Evolutionary conservation across 106 monocot species (phyloP).

Genomic region (Posidonia australis): DNA sequence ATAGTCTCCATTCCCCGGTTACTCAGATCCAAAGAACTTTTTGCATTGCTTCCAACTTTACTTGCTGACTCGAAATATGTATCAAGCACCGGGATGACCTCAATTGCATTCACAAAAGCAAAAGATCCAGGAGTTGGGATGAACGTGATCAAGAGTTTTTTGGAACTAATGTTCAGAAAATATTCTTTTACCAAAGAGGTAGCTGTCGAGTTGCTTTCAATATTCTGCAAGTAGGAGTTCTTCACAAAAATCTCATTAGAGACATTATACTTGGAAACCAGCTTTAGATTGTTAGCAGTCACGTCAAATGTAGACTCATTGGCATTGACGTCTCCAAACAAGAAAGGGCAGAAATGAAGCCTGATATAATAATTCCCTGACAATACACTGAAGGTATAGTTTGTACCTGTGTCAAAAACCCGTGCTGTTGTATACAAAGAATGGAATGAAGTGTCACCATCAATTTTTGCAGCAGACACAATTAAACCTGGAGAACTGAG

Average conservation of each 20-base stretch:
- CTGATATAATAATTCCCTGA: slow-evolving; percentile 53
- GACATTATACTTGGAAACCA: slow-evolving; percentile 57
- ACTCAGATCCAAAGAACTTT: slow-evolving; percentile 7
- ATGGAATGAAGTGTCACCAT: slow-evolving; percentile 3
- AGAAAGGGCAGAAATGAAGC: slow-evolving; percentile 62
- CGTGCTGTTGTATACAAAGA: slow-evolving; percentile 42
- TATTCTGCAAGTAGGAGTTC: slow-evolving; percentile 10
- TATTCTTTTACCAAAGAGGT: slow-evolving; percentile 65
- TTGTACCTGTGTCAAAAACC: slow-evolving; percentile 37
- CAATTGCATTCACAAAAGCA: slow-evolving; percentile 75
- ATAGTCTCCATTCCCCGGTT: slow-evolving; percentile 65
- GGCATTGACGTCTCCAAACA: slow-evolving; percentile 22
- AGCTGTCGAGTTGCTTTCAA: slow-evolving; percentile 19
- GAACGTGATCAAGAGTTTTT: slow-evolving; percentile 34
- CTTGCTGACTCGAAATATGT: slow-evolving; percentile 21
- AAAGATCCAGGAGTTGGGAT: slow-evolving; percentile 38
- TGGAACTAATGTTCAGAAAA: slow-evolving; percentile 35
- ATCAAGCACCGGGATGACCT: slow-evolving; percentile 35
- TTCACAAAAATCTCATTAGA: slow-evolving; percentile 37
- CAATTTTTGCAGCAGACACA: slow-evolving; percentile 7
- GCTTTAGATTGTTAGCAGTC: slow-evolving; percentile 37
- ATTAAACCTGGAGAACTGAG: slow-evolving; percentile 38
- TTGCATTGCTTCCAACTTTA: slow-evolving; percentile 34
- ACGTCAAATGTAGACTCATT: slow-evolving; percentile 55
- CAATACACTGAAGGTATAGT: slow-evolving; percentile 43